phyloP scores from a whole-genome alignment of 306 rosid genomes.

The Vigna nakashimae region DNA sequence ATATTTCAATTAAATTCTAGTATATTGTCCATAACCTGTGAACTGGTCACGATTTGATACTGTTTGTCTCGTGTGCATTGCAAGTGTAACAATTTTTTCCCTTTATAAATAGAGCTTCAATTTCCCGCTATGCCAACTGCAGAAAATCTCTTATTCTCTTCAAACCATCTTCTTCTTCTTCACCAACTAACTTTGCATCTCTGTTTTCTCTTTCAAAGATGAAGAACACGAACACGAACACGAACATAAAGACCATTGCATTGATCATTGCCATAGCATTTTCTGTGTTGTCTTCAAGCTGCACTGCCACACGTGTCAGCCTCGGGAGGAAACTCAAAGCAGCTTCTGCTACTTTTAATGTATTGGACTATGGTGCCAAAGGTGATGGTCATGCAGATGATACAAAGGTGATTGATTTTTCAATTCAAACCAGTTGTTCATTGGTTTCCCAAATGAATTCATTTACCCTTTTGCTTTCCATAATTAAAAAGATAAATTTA shows the following conservation, averaged over 20 bases:
- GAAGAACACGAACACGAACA: constrained; percentile 8
- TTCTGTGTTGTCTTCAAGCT: constrained; percentile 45
- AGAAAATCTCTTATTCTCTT: constrained; percentile 31
- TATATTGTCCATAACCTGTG: constrained; percentile 29
- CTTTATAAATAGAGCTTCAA: constrained; percentile 49
- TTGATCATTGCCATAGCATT: constrained; percentile 46
- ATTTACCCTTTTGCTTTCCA: too few species aligned
- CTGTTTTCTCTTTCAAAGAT: constrained; percentile 27
- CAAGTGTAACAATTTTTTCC: constrained; percentile 43
- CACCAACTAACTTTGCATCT: not conserved
- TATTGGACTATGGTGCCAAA: constrained; percentile 72
- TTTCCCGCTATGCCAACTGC: not conserved
- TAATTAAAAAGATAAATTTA: too few species aligned
- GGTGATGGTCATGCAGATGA: constrained; percentile 84
- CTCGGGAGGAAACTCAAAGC: constrained; percentile 54
- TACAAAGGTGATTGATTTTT: constrained; percentile 61
- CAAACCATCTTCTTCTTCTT: not conserved
- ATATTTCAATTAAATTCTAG: not conserved
- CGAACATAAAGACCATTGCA: constrained; percentile 33
- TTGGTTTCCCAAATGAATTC: too few species aligned
- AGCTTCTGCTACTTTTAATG: constrained; percentile 55
- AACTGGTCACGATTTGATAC: constrained; percentile 39
- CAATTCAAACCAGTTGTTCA: too few species aligned
- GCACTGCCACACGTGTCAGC: constrained; percentile 53
- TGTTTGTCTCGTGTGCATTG: constrained; percentile 56